These are phyloP conservation scores for Colletotrichum orchidophilum DNA, from an alignment of 2,329 filamentous ascomycete species.

Conservation along the genomic window DNA sequence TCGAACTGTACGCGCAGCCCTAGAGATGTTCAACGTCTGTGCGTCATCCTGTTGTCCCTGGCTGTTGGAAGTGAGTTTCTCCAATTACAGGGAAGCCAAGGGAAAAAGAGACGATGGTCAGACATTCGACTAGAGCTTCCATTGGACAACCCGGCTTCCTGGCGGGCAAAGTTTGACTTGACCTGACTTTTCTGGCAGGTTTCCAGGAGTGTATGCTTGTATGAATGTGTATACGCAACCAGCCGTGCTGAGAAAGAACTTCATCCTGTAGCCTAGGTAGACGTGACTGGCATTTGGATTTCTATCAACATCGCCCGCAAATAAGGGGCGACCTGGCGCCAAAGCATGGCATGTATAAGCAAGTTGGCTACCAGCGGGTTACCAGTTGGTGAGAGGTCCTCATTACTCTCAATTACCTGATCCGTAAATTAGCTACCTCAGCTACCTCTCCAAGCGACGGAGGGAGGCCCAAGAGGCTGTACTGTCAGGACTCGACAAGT, in stretches of 20 bases:
- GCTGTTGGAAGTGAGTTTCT: neutral
- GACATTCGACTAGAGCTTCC: conserved; percentile 18
- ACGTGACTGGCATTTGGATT: neutral
- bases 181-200: neutral
- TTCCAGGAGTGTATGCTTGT: neutral
- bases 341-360: neutral
- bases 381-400: neutral
- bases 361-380: neutral
- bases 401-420: neutral
- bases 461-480: neutral
- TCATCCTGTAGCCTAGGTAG: neutral
- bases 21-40: conserved; percentile 4
- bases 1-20: conserved; percentile 2
- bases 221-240: neutral
- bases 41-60: neutral
- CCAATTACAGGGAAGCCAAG: neutral
- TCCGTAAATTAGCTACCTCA: neutral
- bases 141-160: neutral
- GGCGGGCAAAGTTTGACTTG: neutral
- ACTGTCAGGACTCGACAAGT: neutral
- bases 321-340: neutral
- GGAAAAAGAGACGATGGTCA: conserved; percentile 15
- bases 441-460: neutral
- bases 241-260: neutral
- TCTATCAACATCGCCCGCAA: neutral